These are phyloP conservation scores for Edaphochlamys debaryana DNA, from an alignment of 139 green algal species.

Conservation along the genomic window DNA sequence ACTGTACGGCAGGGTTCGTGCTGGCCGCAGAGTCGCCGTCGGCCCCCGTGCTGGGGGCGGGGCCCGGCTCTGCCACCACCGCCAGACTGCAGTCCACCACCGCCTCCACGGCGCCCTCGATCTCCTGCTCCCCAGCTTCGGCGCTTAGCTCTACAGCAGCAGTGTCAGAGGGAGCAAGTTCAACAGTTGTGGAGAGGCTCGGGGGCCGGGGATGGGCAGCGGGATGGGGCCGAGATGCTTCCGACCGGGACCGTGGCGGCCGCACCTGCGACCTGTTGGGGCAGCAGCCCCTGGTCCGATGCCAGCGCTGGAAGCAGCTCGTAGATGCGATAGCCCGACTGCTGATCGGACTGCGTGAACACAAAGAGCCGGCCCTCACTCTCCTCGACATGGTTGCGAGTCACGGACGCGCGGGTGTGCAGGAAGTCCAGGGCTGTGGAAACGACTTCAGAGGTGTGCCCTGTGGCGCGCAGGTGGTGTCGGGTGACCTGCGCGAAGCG, in stretches of 20 bases:
- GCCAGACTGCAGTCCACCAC: conserved; percentile 36
- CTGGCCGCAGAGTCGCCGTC: background rate
- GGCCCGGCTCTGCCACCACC: background rate
- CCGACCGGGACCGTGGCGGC: no score
- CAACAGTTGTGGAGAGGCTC: no score
- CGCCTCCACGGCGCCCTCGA: conserved; percentile 4
- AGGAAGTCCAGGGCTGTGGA: conserved; percentile 39
- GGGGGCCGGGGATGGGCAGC: no score
- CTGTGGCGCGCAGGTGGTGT: background rate
- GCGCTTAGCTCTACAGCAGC: background rate
- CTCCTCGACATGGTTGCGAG: conserved; percentile 53
- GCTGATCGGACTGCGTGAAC: conserved; percentile 20
- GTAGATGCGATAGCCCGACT: background rate
- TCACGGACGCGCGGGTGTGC: conserved; percentile 47
- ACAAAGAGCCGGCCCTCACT: conserved; percentile 45
- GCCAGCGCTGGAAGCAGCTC: background rate
- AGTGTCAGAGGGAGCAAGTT: background rate
- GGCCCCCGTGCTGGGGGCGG: background rate
- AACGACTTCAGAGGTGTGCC: background rate
- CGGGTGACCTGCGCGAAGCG: background rate
- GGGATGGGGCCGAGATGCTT: no score
- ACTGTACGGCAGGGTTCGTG: no score
- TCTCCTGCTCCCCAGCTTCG: background rate
- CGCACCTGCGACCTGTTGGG: conserved; percentile 23
- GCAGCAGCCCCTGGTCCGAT: conserved; percentile 10